Evolutionary conservation across 129 eudicot genomes (phyloP), one percentile per base, ranked within the genome.

Genomic region (Scalesia atractyloides): DNA sequence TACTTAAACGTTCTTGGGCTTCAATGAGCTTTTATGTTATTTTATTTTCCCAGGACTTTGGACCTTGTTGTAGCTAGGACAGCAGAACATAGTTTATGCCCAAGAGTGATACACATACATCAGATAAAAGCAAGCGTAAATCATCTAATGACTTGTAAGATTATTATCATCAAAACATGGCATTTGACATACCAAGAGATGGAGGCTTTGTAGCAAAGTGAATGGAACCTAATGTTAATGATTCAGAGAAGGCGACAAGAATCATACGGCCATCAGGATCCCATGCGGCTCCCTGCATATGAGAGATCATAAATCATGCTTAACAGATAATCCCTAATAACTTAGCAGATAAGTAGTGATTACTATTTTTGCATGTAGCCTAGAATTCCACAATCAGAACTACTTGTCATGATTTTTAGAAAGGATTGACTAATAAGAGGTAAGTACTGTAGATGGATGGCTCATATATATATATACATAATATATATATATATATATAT

Each of bases 211-310:
- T 83, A 75, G 96, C 87, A 83, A 95, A 95, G 88, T 95, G 96
- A 80, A 95, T 64, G 43, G 96, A 91, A 60, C 91, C 97, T 82
- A 95, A 83, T 15, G 97, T 77, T 18, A 89, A 75, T 15, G 99
- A 95, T 76, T 88, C 89, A n/a, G 96, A 95, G 69, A 88, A 95
- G 46, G 97, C 80, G 68, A 95, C 59, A 66, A 95, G 91, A 74
- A 95, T 81, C 91, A 88, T 90, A 69, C 89, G 91, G 36, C 99
- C 96, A 81, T 95, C 94, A 51, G 99, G 99, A 91, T 95, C 99
- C 99, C 99, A 95, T 59, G 96, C 69, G 81, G 99, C 99, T 75
- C 99, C 97, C 99, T 94, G 81, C 49, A 39, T 72, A 74, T 70
- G 49, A 73, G 13, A 73, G 36, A 73, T 61, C 48, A 56, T 47